Conservation (phyloP, 2,329 filamentous ascomycete genomes). For the Diaporthe vaccinii region DNA sequence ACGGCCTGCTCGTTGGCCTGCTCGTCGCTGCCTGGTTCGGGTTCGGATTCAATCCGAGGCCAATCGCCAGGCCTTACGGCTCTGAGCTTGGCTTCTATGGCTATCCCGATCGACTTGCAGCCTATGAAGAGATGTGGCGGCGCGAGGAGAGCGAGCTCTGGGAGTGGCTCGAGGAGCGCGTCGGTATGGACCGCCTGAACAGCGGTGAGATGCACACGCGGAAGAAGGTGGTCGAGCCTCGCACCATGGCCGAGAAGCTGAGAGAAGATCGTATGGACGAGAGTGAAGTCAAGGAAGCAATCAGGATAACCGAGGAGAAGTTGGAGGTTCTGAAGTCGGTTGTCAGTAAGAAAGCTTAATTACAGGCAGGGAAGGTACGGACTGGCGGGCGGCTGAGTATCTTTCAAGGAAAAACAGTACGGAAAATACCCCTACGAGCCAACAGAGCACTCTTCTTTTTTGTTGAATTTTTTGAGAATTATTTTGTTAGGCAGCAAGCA, state of each 20-base stretch:
- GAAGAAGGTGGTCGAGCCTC: slow-evolving; percentile 65
- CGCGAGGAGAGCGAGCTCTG: slow-evolving; percentile 90
- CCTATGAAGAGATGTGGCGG: slow-evolving; percentile 94
- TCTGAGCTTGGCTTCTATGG: slow-evolving; percentile 56
- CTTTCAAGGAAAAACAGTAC: slow-evolving; percentile 31
- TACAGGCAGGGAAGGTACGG: neutral
- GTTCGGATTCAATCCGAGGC: slow-evolving; percentile 63
- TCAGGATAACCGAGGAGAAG: slow-evolving; percentile 88
- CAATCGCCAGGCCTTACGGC: slow-evolving; percentile 53
- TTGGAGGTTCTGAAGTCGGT: slow-evolving; percentile 82
- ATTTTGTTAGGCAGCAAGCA: slow-evolving; percentile 36
- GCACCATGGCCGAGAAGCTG: slow-evolving; percentile 71
- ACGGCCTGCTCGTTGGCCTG: slow-evolving; percentile 80
- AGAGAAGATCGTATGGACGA: slow-evolving; percentile 75
- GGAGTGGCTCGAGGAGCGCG: slow-evolving; percentile 92
- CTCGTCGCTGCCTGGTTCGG: slow-evolving; percentile 83
- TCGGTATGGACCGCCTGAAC: slow-evolving; percentile 75
- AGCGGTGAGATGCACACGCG: slow-evolving; percentile 56
- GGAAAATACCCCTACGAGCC: slow-evolving; percentile 29
- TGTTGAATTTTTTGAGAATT: slow-evolving; percentile 6
- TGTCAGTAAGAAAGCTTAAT: slow-evolving; percentile 69
- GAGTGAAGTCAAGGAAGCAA: slow-evolving; percentile 82
- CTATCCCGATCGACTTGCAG: slow-evolving; percentile 77
- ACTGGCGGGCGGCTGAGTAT: slow-evolving; percentile 5
- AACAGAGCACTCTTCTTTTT: slow-evolving; percentile 26